Percentiles rank a stretch among this genome's conserved stretches.
These are phyloP conservation scores for Talaromyces funiculosus DNA, from an alignment of 2,329 filamentous ascomycete species.

Conservation along the genomic window DNA sequence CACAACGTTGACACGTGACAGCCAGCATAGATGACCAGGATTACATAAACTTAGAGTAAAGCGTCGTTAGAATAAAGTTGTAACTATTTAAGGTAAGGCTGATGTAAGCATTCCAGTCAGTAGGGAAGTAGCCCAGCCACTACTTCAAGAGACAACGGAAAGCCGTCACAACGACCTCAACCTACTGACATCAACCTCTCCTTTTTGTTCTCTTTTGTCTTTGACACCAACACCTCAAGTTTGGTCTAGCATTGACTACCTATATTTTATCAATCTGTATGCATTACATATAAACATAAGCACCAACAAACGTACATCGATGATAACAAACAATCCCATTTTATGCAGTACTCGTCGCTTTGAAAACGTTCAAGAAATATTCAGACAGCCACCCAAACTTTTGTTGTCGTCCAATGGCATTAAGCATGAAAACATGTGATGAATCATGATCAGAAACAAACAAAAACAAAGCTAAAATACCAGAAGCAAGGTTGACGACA, in stretches of 20 bases:
- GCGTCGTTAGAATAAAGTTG: not conserved
- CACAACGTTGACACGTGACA: not conserved
- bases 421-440: not conserved
- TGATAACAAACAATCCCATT: not conserved
- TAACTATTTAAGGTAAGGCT: not conserved
- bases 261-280: not conserved
- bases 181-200: not conserved
- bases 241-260: not conserved
- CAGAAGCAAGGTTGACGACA: not conserved
- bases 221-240: not conserved
- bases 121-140: not conserved
- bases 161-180: not conserved
- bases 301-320: not conserved
- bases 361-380: slow-evolving; percentile 6
- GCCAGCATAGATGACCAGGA: not conserved
- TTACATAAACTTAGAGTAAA: no score
- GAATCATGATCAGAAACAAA: not conserved
- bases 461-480: not conserved
- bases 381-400: slow-evolving; percentile 18
- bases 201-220: not conserved
- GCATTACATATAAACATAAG: not conserved
- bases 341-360: slow-evolving; percentile 6
- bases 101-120: not conserved
- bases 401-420: slow-evolving; percentile 14
- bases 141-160: not conserved